These are phyloP conservation scores for Penicillium daleae DNA, from an alignment of 495 filamentous ascomycete genomes.

Conservation along the genomic window DNA sequence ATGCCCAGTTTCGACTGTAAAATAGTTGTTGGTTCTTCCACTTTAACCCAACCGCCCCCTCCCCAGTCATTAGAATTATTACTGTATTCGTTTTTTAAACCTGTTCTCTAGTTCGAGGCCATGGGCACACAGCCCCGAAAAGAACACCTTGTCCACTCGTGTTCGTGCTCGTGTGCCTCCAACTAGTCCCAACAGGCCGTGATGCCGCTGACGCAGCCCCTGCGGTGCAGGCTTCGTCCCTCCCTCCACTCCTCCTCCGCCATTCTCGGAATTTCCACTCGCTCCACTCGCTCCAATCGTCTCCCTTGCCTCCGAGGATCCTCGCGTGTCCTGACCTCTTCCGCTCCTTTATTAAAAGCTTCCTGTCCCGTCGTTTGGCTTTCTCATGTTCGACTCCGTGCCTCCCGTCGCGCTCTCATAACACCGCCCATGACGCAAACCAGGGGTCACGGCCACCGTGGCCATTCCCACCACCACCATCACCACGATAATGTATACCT, in stretches of 20 bases:
- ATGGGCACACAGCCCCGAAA: slow-evolving; percentile 16
- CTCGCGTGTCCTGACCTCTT: slow-evolving; percentile 33
- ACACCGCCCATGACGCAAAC: slow-evolving; percentile 45
- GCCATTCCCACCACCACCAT: slow-evolving; percentile 64
- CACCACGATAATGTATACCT: slow-evolving; percentile 89
- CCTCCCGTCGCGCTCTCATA: slow-evolving; percentile 19
- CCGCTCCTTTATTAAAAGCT: slow-evolving; percentile 22
- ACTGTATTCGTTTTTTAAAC: not conserved
- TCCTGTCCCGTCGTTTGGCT: slow-evolving; percentile 17
- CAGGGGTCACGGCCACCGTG: slow-evolving; percentile 41
- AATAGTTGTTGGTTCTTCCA: too few relatives aligned
- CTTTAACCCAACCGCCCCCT: not conserved
- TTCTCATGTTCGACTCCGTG: slow-evolving; percentile 32
- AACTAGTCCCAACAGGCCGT: slow-evolving; percentile 23
- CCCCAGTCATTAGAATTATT: not conserved
- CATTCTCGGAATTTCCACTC: slow-evolving; percentile 15
- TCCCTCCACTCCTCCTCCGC: slow-evolving; percentile 34
- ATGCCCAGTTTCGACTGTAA: too few relatives aligned
- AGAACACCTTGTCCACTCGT: slow-evolving; percentile 31
- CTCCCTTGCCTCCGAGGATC: slow-evolving; percentile 15
- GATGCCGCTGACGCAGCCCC: slow-evolving; percentile 54
- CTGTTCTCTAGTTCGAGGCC: not conserved
- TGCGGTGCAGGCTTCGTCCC: slow-evolving; percentile 51
- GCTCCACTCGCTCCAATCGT: slow-evolving; percentile 11
- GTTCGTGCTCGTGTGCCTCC: slow-evolving; percentile 32